Evolutionary conservation across 805 yeast species (phyloP), one percentile per base, ranked within the genome.

Genomic region (Tetrapisispora arboricola): DNA sequence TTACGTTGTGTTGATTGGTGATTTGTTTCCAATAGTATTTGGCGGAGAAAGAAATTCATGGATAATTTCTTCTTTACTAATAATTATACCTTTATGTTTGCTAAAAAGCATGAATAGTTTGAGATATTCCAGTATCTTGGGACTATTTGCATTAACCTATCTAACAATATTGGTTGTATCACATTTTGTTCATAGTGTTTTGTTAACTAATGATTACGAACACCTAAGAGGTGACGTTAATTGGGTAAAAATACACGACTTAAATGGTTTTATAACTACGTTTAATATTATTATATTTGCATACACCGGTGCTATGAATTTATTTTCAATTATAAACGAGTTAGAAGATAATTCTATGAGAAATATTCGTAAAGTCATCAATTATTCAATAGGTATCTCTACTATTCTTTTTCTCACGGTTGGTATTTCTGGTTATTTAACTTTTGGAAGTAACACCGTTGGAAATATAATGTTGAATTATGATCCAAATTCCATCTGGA

Each of bases 231-330:
- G 79, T 10, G 60, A 57, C 1, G 47, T 75, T 7, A 61, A 66
- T 24, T 58, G 68, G 54, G 50, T 66, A 43, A 49, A 57, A n/a
- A 68, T 74, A 1, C 66, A 71, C 30, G 67, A 70, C 19, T 44
- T 61, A 24, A 63, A 63, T 39, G 71, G 73, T 1, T 55, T 75
- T 7, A 62, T 80, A 43, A 70, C 81, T 19, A 76, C 86, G 7
- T 78, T 84, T 51, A 82, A 84, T 20, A 79, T 84, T 42, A 72
- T 83, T 28, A 79, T 84, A 12, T 80, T 84, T 60, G 92, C 94
- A 1, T 84, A 73, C 59, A 82, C 90, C 1, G 86, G 92, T 38
- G 82, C 82, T 44, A 90, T 84, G 64, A 84, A 82, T 60, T 75
- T 83, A 69, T 81, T 79, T 56, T 78, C 86, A 9, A 80, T 84